phyloP scores from a whole-genome alignment of 2,329 filamentous ascomycete genomes.

The Hirsutella rhossiliensis region DNA sequence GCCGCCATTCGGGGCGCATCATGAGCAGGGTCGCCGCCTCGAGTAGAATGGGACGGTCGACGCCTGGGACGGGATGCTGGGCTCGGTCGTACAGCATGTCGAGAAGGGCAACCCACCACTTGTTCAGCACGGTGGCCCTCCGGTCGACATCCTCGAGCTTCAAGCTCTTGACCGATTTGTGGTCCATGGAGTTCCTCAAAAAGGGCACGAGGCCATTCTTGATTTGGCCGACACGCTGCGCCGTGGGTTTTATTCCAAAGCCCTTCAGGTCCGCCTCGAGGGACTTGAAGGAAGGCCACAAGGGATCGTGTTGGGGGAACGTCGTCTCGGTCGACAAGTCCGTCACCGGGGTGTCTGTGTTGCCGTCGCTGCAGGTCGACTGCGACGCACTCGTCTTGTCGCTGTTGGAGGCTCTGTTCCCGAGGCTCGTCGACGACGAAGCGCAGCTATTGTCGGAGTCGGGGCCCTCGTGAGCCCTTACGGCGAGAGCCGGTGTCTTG shows the following conservation, averaged over 20 bases:
- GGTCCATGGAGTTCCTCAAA: constrained; percentile 54
- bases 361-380: constrained; percentile 26
- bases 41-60: constrained; percentile 70
- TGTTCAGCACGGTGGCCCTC: constrained; percentile 67
- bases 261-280: constrained; percentile 35
- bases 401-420: constrained; percentile 26
- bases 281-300: constrained; percentile 43
- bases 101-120: constrained; percentile 78
- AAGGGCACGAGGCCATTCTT: constrained; percentile 66
- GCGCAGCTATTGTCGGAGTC: constrained; percentile 31
- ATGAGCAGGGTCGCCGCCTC: constrained; percentile 73
- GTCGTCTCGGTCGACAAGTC: constrained; percentile 34
- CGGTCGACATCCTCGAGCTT: constrained; percentile 74
- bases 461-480: constrained; percentile 23
- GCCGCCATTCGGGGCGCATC: constrained; percentile 79
- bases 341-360: constrained; percentile 21
- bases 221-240: constrained; percentile 65
- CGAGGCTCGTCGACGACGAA: constrained; percentile 34
- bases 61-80: constrained; percentile 62
- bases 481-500: constrained; percentile 31
- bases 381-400: constrained; percentile 24
- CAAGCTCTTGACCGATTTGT: constrained; percentile 52
- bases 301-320: constrained; percentile 32
- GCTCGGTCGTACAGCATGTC: constrained; percentile 65
- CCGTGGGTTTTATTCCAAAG: constrained; percentile 61